These are phyloP conservation scores for Trichoderma lentiforme DNA, from an alignment of 2,329 filamentous ascomycete genomes.

Conservation along the genomic window DNA sequence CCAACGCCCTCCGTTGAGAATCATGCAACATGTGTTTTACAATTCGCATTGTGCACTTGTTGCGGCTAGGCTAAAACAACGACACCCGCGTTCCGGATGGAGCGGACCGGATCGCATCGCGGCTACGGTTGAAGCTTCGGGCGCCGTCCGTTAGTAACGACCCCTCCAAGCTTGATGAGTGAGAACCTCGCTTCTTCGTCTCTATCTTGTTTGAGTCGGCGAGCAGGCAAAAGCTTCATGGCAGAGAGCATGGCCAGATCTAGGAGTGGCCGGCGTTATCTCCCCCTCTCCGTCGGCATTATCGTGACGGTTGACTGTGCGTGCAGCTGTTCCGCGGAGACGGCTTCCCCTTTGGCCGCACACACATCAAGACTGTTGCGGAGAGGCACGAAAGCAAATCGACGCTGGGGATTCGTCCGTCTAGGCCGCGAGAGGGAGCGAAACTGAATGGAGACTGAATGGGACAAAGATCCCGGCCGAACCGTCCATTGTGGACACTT, in stretches of 20 bases:
- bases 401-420: conserved; percentile 1
- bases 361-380: conserved; percentile 1
- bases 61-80: not conserved
- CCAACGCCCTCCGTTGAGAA: not conserved
- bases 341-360: not conserved
- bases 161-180: not conserved
- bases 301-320: not conserved
- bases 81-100: not conserved
- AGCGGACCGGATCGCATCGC: not conserved
- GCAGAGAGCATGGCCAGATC: not conserved
- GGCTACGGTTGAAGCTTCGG: not conserved
- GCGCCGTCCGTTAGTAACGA: not conserved
- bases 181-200: not conserved
- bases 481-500: conserved; percentile 7
- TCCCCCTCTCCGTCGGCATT: not conserved
- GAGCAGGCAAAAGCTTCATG: not conserved
- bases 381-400: not conserved
- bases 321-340: not conserved
- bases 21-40: not conserved
- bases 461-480: not conserved
- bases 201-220: not conserved
- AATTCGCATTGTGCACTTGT: not conserved
- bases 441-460: not conserved
- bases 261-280: not conserved
- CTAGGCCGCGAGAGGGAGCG: not conserved